Evolutionary conservation across 1,284 basidiomycete species (phyloP), one percentile per base, ranked within the genome.

Genomic region (Rugosomyces carneus): DNA sequence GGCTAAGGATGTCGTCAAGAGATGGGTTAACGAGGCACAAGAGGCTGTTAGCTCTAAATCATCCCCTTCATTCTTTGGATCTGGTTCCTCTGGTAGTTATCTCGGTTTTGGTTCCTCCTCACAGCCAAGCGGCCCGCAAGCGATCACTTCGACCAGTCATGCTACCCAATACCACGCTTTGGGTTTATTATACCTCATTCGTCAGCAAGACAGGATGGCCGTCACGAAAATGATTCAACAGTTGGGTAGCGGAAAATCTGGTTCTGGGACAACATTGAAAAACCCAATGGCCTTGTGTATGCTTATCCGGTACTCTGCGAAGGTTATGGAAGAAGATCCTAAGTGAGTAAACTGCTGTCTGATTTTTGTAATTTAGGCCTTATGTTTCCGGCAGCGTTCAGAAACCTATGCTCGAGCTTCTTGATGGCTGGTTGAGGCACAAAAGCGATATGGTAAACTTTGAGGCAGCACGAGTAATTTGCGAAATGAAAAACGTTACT

Each of bases 401-500:
- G 68, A 84, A 79, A 55, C 91, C 90, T 59, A 97, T 99, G 80
- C 75, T 93, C 50, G 95, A 98, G 58, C 79, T 97, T 38, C 76
- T 99, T 43, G 96, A 99, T 64, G 86, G 89, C 35, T 95, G 94
- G 83, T 74, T 99, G 50, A 83, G 94, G 51, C 96, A 99, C 71
- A 99, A 99, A 76, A 95, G 93, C 61, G 96, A 99, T 66, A 99
- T 98, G 96, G 96, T 99, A 64, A 99, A 98, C 71, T 92, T 95
- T 58, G 96, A 99, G 67, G 96, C 95, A 23, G 96, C 96, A 4
- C 84, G 95, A 43, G 94, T 87, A 15, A 95, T 99, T 53, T 98
- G 94, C 64, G 94, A 97, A 65, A 91, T 97, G 87, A 88, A 83
- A 64, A 82, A 84, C 55, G 84, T 94, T 20, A 78, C 83, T 20